These are phyloP conservation scores for Graphium sp. DNA, from an alignment of 2,329 filamentous ascomycete genomes.

Conservation along the genomic window DNA sequence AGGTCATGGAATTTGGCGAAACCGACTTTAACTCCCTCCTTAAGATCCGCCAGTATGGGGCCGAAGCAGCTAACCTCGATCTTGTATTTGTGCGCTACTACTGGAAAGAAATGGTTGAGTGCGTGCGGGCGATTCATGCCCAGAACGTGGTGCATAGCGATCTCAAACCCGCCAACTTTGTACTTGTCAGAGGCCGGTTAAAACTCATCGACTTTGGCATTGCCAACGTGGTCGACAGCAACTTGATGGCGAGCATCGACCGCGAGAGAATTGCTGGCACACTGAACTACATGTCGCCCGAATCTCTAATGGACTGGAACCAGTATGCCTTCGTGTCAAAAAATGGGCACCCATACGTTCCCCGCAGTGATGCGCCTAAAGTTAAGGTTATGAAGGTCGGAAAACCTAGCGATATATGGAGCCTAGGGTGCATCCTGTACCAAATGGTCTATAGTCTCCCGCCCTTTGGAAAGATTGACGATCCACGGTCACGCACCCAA, in stretches of 20 bases:
- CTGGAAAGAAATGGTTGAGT: constrained; percentile 99
- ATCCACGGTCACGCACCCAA: constrained; percentile 72
- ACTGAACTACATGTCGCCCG: constrained; percentile 97
- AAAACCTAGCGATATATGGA: constrained; percentile 94
- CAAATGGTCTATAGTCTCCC: constrained; percentile 97
- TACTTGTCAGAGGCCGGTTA: constrained; percentile 73
- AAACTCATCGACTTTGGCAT: constrained; percentile 99
- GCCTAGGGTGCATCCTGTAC: constrained; percentile 87
- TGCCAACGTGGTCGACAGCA: constrained; percentile 87
- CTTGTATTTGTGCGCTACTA: constrained; percentile 88
- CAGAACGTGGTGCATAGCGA: constrained; percentile 93
- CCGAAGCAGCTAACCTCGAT: constrained; percentile 63
- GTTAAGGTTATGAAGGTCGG: constrained; percentile 93
- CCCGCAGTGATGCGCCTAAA: too few species aligned
- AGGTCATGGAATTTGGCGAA: constrained; percentile 97
- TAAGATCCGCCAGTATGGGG: constrained; percentile 51
- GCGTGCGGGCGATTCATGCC: constrained; percentile 74
- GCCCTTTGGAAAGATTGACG: constrained; percentile 82
- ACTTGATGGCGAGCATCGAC: constrained; percentile 94
- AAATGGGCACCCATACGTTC: too few species aligned
- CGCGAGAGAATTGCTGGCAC: constrained; percentile 90
- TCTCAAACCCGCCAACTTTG: constrained; percentile 92
- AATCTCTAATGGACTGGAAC: constrained; percentile 80
- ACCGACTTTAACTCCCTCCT: constrained; percentile 81
- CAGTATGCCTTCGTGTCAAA: constrained; percentile 27